Evolutionary conservation across 1,139 yeast genomes (phyloP).

Genomic region (Magnusiomyces sp.): DNA sequence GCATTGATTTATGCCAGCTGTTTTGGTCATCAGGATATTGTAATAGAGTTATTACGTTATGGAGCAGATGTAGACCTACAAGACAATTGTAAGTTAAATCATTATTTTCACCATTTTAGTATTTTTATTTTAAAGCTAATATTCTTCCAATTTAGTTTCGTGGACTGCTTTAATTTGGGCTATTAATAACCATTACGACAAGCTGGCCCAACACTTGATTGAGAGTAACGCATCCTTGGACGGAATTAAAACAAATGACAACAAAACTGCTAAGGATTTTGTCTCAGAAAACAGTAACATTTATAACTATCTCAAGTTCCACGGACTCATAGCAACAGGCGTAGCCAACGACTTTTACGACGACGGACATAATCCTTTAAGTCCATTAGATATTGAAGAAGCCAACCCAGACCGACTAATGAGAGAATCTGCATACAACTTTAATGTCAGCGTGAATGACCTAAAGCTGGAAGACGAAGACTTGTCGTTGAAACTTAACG

Average conservation of each 20-base stretch:
- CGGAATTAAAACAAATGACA: slow-evolving; percentile 26
- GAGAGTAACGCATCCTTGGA: slow-evolving; percentile 32
- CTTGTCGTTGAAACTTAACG: neutral
- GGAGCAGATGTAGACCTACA: slow-evolving; percentile 34
- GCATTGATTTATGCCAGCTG: slow-evolving; percentile 36
- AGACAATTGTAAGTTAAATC: slow-evolving; percentile 24
- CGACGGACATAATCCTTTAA: slow-evolving; percentile 18
- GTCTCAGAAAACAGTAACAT: slow-evolving; percentile 29
- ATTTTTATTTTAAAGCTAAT: neutral
- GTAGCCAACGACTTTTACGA: slow-evolving; percentile 28
- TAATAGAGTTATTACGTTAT: slow-evolving; percentile 30
- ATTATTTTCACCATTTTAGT: neutral
- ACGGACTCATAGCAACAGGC: slow-evolving; percentile 22
- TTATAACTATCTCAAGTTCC: slow-evolving; percentile 24
- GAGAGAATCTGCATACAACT: slow-evolving; percentile 27
- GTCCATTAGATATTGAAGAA: slow-evolving; percentile 23
- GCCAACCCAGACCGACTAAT: slow-evolving; percentile 23
- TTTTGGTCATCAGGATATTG: slow-evolving; percentile 36
- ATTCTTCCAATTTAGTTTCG: slow-evolving; percentile 17
- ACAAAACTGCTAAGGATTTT: slow-evolving; percentile 33
- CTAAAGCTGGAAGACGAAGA: slow-evolving; percentile 22
- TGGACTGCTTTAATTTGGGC: slow-evolving; percentile 45
- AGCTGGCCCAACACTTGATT: slow-evolving; percentile 30
- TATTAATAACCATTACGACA: slow-evolving; percentile 33
- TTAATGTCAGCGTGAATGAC: slow-evolving; percentile 29